Evolutionary conservation across 2,329 filamentous ascomycete genomes (phyloP).

Genomic region (Claviceps sp.): DNA sequence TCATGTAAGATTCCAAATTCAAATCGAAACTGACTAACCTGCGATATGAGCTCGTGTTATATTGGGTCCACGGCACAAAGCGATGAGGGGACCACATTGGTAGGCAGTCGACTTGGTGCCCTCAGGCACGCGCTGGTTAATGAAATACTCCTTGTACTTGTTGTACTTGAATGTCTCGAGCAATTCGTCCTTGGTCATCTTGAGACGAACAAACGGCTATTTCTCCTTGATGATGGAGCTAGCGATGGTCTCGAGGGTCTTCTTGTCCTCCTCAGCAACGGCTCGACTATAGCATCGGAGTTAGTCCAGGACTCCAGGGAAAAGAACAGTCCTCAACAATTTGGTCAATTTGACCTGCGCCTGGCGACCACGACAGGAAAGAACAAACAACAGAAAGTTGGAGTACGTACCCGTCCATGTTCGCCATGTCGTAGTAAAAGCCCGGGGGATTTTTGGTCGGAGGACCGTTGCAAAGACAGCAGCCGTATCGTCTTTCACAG

Average conservation of each 20-base stretch:
- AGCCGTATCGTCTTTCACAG: slow-evolving; percentile 78
- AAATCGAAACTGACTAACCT: too few relatives aligned
- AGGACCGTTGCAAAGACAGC: slow-evolving; percentile 84
- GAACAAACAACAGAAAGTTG: too few relatives aligned
- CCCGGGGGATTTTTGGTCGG: slow-evolving; percentile 64
- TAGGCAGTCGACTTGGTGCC: slow-evolving; percentile 90
- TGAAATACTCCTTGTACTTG: slow-evolving; percentile 97
- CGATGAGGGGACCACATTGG: slow-evolving; percentile 82
- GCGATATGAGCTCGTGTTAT: too few relatives aligned
- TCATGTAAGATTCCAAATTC: too few relatives aligned
- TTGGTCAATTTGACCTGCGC: too few relatives aligned
- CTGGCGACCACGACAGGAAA: neutral
- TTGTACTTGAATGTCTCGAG: slow-evolving; percentile 94
- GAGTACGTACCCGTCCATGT: slow-evolving; percentile 23
- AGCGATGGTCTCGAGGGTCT: slow-evolving; percentile 69
- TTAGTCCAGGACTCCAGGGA: neutral
- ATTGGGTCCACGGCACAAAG: slow-evolving; percentile 75
- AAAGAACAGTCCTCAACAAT: too few relatives aligned
- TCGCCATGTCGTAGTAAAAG: slow-evolving; percentile 95
- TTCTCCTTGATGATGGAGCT: slow-evolving; percentile 87
- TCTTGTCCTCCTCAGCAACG: slow-evolving; percentile 70
- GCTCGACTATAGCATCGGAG: slow-evolving; percentile 42
- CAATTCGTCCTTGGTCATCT: slow-evolving; percentile 78
- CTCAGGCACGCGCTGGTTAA: slow-evolving; percentile 55
- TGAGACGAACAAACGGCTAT: slow-evolving; percentile 83